Percentiles rank a stretch among this genome's conserved stretches.
These are phyloP conservation scores for Pterula multifida DNA, from an alignment of 1,284 basidiomycete genomes.

Conservation along the genomic window DNA sequence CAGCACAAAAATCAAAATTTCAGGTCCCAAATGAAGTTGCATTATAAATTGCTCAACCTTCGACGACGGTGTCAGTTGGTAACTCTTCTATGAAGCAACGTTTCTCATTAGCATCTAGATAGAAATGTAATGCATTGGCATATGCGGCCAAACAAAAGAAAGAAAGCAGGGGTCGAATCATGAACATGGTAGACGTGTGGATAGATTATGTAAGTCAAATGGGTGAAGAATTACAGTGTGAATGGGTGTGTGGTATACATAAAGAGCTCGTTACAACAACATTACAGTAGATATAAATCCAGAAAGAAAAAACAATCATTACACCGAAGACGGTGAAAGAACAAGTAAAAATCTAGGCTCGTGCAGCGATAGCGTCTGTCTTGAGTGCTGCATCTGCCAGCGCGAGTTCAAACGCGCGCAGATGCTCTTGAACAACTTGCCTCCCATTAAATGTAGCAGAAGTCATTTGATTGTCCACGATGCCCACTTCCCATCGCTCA, in stretches of 20 bases:
- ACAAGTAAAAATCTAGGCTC: slow-evolving; percentile 18
- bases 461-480: slow-evolving; percentile 34
- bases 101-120: slow-evolving; percentile 84
- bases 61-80: slow-evolving; percentile 93
- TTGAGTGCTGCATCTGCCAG: slow-evolving; percentile 57
- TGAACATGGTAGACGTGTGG: slow-evolving; percentile 4
- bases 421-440: slow-evolving; percentile 58
- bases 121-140: slow-evolving; percentile 76
- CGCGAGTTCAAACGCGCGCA: slow-evolving; percentile 59
- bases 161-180: slow-evolving; percentile 22
- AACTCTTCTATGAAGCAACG: slow-evolving; percentile 96
- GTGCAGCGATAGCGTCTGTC: slow-evolving; percentile 68
- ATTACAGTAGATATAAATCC: not conserved
- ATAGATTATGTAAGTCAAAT: not conserved
- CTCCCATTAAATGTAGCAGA: slow-evolving; percentile 39
- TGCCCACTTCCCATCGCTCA: slow-evolving; percentile 64
- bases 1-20: not conserved
- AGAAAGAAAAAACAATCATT: not conserved
- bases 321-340: slow-evolving; percentile 2
- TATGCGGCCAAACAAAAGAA: slow-evolving; percentile 25
- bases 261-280: too few relatives aligned
- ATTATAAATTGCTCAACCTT: slow-evolving; percentile 65
- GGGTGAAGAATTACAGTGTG: not conserved
- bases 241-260: not conserved
- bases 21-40: not conserved